Percentiles rank a stretch among this genome's conserved stretches.
Evolutionary conservation across 345 rosid species (phyloP).

Genomic region (Sisymbrium irio): DNA sequence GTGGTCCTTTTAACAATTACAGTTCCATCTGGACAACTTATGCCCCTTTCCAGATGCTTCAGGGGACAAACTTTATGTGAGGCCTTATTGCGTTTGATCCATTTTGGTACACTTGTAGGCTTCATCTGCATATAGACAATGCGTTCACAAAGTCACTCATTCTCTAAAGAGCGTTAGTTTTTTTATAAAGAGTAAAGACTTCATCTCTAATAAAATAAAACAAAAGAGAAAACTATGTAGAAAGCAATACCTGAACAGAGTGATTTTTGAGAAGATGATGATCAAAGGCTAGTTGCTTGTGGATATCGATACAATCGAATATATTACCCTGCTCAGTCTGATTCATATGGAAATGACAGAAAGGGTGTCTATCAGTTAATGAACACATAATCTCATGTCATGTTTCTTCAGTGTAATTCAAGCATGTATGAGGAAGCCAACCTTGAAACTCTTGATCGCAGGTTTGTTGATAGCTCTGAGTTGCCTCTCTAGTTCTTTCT

Average conservation of each 20-base stretch:
- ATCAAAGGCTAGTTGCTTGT: constrained; percentile 39
- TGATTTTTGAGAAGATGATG: constrained; percentile 28
- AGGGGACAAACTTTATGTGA: not conserved
- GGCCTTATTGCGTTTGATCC: constrained; percentile 3
- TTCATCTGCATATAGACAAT: constrained; percentile 7
- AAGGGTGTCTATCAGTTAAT: not conserved
- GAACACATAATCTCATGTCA: not conserved
- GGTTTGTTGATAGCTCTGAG: constrained; percentile 38
- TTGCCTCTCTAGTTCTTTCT: constrained; percentile 25
- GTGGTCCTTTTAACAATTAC: constrained; percentile 29
- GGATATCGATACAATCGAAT: constrained; percentile 38
- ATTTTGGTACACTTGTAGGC: constrained; percentile 15
- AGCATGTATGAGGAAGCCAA: not conserved
- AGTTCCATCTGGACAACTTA: constrained; percentile 28
- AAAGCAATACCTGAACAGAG: constrained; percentile 29
- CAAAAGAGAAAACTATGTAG: not conserved
- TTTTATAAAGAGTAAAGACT: too few relatives aligned
- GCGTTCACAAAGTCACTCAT: not conserved
- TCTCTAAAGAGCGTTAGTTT: not conserved
- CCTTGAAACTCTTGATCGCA: constrained; percentile 35
- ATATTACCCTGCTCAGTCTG: constrained; percentile 36
- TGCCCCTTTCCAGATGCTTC: not conserved
- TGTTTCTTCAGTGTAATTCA: not conserved
- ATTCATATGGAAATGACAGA: not conserved
- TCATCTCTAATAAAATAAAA: too few relatives aligned